Conservation (phyloP, 306 rosid species). For the Cajanus cajan region DNA sequence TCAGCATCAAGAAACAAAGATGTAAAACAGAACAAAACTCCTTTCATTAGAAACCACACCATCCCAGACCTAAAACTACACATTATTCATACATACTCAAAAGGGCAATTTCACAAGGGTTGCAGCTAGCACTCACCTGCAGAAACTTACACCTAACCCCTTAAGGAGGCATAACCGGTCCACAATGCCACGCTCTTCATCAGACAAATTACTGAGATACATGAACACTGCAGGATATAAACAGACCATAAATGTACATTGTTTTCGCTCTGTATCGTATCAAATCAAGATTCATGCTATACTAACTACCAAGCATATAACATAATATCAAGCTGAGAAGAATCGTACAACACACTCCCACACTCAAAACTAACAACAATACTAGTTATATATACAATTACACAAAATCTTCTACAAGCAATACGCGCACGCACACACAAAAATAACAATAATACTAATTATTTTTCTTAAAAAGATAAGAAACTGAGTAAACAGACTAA, state of each 20-base stretch:
- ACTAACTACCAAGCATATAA: no score
- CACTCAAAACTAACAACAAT: no score
- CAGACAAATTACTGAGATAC: neutral
- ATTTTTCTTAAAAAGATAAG: neutral
- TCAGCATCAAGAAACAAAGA: neutral
- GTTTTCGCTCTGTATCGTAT: no score
- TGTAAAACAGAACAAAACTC: neutral
- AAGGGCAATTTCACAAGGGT: neutral
- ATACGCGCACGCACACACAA: neutral
- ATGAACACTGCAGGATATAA: neutral
- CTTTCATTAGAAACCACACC: neutral
- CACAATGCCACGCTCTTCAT: neutral
- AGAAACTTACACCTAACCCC: neutral
- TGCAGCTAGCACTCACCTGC: neutral
- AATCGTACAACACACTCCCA: no score
- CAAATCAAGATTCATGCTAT: no score
- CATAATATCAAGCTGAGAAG: no score
- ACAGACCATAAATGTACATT: neutral
- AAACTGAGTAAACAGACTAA: neutral
- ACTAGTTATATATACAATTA: neutral
- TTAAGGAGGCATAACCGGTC: neutral
- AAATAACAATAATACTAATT: neutral
- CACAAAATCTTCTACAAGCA: neutral
- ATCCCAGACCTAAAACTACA: neutral
- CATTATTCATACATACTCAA: neutral